These are phyloP conservation scores for Tricholoma saponaceum DNA, from an alignment of 768 basidiomycete genomes.

Conservation along the genomic window DNA sequence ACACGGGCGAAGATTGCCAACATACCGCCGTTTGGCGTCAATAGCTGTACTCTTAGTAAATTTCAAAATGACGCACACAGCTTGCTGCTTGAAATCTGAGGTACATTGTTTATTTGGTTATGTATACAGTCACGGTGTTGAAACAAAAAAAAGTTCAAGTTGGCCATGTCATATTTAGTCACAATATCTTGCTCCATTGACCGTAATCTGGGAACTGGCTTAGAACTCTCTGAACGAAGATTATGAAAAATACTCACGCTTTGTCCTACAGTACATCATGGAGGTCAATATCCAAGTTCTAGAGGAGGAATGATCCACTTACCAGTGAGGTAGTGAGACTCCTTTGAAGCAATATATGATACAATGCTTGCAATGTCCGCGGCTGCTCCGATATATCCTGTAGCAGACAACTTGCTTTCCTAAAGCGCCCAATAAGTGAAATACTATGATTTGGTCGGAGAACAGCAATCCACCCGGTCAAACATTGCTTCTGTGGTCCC, in stretches of 20 bases:
- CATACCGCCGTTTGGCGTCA: too few species aligned
- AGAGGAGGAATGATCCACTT: background rate
- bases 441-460: background rate
- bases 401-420: conserved; percentile 4
- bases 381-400: conserved; percentile 20
- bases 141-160: too few species aligned
- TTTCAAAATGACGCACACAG: too few species aligned
- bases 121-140: too few species aligned
- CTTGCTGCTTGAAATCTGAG: too few species aligned
- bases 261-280: conserved; percentile 9
- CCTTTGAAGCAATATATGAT: conserved; percentile 32
- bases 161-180: too few species aligned
- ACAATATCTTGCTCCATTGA: background rate
- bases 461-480: background rate
- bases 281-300: background rate
- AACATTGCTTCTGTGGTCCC: background rate
- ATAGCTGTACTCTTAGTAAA: too few species aligned
- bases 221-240: background rate
- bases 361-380: conserved; percentile 34
- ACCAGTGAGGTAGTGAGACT: conserved; percentile 32
- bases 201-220: background rate
- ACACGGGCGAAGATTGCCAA: too few species aligned
- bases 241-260: conserved; percentile 8
- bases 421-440: background rate
- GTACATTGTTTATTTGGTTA: too few species aligned